A percentile compares a stretch with the other conserved stretches of the same genome.
Evolutionary conservation across 345 rosid species (phyloP).

Genomic region (Aquilaria yunnanensis): DNA sequence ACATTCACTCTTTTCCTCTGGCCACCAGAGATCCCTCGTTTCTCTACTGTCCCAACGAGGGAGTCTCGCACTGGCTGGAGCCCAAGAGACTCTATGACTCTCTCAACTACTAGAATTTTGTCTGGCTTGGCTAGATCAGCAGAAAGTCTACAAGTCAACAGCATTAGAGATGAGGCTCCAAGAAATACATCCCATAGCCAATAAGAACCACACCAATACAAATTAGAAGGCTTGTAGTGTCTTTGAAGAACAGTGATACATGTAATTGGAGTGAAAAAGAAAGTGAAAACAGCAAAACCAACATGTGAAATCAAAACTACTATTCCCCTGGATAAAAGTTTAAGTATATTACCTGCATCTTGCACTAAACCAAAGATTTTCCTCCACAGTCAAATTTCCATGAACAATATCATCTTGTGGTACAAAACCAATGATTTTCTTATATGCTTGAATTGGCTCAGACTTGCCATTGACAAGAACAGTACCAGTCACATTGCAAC

Average conservation of each 20-base stretch:
- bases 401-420: slow-evolving; percentile 99
- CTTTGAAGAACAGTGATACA: no score
- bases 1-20: slow-evolving; percentile 98
- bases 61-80: slow-evolving; percentile 82
- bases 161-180: background rate
- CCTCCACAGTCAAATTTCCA: slow-evolving; percentile 96
- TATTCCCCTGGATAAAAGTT: no score
- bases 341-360: slow-evolving; percentile 69
- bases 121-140: slow-evolving; percentile 75
- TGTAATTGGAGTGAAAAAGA: no score
- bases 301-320: no score
- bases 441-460: slow-evolving; percentile 80
- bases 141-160: slow-evolving; percentile 44
- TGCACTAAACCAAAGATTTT: slow-evolving; percentile 98
- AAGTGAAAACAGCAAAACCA: no score
- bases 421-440: slow-evolving; percentile 88
- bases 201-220: background rate
- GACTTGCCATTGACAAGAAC: slow-evolving; percentile 81
- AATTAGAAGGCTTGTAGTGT: no score
- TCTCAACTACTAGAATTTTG: slow-evolving; percentile 86
- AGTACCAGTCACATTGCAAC: slow-evolving; percentile 63
- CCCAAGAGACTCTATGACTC: slow-evolving; percentile 88
- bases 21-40: slow-evolving; percentile 98
- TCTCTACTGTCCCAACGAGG: slow-evolving; percentile 93
- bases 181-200: background rate